These are phyloP conservation scores for Fonsecaea multimorphosa DNA, from an alignment of 2,329 filamentous ascomycete genomes.

Conservation along the genomic window DNA sequence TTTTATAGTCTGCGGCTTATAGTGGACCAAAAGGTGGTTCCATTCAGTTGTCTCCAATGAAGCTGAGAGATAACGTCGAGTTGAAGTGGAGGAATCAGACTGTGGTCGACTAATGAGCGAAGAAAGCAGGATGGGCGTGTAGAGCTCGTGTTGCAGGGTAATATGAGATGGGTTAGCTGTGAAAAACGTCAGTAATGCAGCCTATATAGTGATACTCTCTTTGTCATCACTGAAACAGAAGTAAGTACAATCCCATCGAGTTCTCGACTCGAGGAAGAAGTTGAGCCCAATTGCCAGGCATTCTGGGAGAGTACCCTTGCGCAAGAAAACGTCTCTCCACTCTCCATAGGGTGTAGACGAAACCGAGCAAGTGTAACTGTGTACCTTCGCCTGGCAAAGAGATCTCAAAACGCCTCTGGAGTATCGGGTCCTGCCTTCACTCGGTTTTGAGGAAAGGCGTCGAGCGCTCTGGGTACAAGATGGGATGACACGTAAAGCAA, in stretches of 20 bases:
- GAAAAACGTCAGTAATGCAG: neutral
- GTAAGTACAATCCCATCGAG: neutral
- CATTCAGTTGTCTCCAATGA: neutral
- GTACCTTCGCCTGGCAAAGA: neutral
- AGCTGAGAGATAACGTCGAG: neutral
- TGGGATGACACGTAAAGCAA: neutral
- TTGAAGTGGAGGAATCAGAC: neutral
- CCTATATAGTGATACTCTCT: neutral
- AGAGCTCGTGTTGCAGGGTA: neutral
- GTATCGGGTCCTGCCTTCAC: neutral
- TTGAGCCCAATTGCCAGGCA: neutral
- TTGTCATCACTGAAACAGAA: neutral
- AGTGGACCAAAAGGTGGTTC: neutral
- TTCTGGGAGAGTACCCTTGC: neutral
- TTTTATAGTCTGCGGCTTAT: neutral
- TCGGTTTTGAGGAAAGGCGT: neutral
- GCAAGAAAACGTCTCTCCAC: neutral
- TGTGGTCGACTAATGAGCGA: neutral
- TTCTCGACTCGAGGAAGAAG: neutral
- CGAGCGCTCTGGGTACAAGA: neutral
- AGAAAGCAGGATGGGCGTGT: neutral
- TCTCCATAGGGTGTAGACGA: neutral
- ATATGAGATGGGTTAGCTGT: neutral
- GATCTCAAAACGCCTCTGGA: neutral
- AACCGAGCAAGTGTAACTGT: neutral